phyloP scores from a whole-genome alignment of 805 yeast genomes.

The Metschnikowia lunata region DNA sequence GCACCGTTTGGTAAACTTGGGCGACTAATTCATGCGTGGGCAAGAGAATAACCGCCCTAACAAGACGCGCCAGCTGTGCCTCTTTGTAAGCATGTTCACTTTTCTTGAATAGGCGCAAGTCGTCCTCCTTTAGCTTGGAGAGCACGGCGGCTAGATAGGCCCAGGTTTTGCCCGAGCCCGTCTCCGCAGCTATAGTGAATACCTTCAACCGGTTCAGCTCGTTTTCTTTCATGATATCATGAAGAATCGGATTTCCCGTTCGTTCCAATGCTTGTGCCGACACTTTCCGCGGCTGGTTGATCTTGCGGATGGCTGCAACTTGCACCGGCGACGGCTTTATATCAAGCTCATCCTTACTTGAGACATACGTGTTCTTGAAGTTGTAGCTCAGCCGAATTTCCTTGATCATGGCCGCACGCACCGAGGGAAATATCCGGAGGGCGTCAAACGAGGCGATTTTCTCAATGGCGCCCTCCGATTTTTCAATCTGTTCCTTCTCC shows the following conservation, averaged over 20 bases:
- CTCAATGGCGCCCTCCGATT: constrained; percentile 20
- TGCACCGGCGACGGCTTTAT: constrained; percentile 78
- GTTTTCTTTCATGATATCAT: constrained; percentile 27
- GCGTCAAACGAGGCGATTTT: constrained; percentile 64
- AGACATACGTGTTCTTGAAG: constrained; percentile 30
- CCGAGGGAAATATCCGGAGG: constrained; percentile 60
- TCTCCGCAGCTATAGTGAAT: constrained; percentile 88
- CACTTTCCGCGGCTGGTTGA: constrained; percentile 42
- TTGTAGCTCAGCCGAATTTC: constrained; percentile 44
- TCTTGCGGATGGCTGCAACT: constrained; percentile 59
- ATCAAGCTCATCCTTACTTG: constrained; percentile 26
- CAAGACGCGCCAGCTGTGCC: constrained; percentile 28
- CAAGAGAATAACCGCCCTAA: constrained; percentile 71
- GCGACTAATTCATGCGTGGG: constrained; percentile 88
- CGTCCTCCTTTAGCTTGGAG: constrained; percentile 61
- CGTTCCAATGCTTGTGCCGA: constrained; percentile 24
- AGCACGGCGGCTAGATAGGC: constrained; percentile 78
- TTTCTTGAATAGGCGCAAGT: constrained; percentile 26
- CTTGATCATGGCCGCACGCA: constrained; percentile 54
- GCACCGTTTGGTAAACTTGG: constrained; percentile 59
- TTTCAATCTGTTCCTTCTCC: constrained; percentile 15
- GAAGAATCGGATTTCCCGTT: constrained; percentile 22
- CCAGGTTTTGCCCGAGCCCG: constrained; percentile 96
- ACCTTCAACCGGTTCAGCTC: constrained; percentile 43
- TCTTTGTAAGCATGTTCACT: constrained; percentile 20